These are phyloP conservation scores for Dothistroma pini DNA, from an alignment of 2,329 filamentous ascomycete species.

Conservation along the genomic window DNA sequence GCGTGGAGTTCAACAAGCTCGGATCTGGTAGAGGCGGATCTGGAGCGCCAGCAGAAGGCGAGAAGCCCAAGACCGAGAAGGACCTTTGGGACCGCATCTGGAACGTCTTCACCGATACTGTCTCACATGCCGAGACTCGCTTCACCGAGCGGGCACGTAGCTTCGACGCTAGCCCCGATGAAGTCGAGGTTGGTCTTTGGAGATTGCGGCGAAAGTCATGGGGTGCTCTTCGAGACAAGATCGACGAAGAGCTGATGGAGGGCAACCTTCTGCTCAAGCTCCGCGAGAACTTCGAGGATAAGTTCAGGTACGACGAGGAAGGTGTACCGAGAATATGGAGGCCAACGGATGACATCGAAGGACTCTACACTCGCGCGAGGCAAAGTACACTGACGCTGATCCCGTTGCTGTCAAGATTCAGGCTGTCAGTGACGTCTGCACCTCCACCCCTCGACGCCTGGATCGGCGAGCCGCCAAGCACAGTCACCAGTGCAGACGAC, in stretches of 20 bases:
- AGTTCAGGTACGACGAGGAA: slow-evolving; percentile 94
- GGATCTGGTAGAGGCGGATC: slow-evolving; percentile 81
- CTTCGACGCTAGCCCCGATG: slow-evolving; percentile 86
- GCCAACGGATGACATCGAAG: slow-evolving; percentile 94
- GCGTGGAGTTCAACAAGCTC: slow-evolving; percentile 92
- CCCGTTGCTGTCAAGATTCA: slow-evolving; percentile 81
- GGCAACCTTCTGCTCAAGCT: slow-evolving; percentile 94
- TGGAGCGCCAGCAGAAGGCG: slow-evolving; percentile 73
- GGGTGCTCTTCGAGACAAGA: slow-evolving; percentile 81
- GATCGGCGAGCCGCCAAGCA: slow-evolving; percentile 72
- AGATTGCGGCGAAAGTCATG: slow-evolving; percentile 89
- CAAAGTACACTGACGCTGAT: slow-evolving; percentile 91
- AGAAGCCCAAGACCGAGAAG: slow-evolving; percentile 69
- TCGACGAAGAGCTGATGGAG: slow-evolving; percentile 98
- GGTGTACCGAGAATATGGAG: slow-evolving; percentile 97
- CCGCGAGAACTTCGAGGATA: slow-evolving; percentile 97
- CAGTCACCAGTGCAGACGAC: slow-evolving; percentile 76
- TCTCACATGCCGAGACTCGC: slow-evolving; percentile 77
- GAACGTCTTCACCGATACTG: slow-evolving; percentile 76
- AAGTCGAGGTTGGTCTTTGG: slow-evolving; percentile 92
- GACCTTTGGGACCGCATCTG: slow-evolving; percentile 96
- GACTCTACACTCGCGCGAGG: slow-evolving; percentile 84
- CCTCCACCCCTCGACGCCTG: slow-evolving; percentile 80
- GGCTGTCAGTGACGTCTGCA: slow-evolving; percentile 67
- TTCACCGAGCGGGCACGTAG: slow-evolving; percentile 87